Base-by-base conservation (phyloP, 2,329 filamentous ascomycete species). In the Fonsecaea pedrosoi region DNA sequence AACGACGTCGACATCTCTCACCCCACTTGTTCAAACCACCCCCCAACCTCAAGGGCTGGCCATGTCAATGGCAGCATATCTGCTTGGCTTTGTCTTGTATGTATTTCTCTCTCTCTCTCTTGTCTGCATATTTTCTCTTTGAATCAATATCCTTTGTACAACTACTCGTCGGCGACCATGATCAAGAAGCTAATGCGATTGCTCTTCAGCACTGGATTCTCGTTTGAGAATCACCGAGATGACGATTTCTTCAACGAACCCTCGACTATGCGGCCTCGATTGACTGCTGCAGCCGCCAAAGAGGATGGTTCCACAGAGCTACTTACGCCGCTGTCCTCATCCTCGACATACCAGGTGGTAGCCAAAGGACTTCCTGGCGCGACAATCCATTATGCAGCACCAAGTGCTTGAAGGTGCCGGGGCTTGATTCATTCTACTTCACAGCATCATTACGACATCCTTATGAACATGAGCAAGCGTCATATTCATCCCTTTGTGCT, bases 221-320 rank as follows among this genome's bases (percentile, higher is more conserved):
- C 62, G 1, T 42, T 53, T 37, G 37, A 62, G 18, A 40, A 21
- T 21, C 55, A 59, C 62, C 25, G 42, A 18, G 69, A 72, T 25
- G 64, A 68, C 45, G 66, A 67, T 38, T 72, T 72, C 57, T 72
- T 70, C 64, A 62, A 69, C 38, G 70, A 72, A 42, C 68, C 68
- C 34, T 72, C 70, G 18, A 69, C 66, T 18, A 60, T 71, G 60
- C 62, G 69, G 54, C 67, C 65, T 15, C 67, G 38, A 34, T 53
- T 70, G 55, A 72, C 66, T 38, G 69, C 65, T 25, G 25, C 25
- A 25, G 64, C 56, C n/a, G 65, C 66, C 54, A 38, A 54, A 15
- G 62, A 63, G 38, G 48, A 62, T 6, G 30, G 62, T 56, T 30
- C 63, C 32, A n/a, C 42, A 15, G 30, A 57, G 35, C 63, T 63